phyloP scores from a whole-genome alignment of 2,329 filamentous ascomycete genomes.

The Talaromyces islandicus region DNA sequence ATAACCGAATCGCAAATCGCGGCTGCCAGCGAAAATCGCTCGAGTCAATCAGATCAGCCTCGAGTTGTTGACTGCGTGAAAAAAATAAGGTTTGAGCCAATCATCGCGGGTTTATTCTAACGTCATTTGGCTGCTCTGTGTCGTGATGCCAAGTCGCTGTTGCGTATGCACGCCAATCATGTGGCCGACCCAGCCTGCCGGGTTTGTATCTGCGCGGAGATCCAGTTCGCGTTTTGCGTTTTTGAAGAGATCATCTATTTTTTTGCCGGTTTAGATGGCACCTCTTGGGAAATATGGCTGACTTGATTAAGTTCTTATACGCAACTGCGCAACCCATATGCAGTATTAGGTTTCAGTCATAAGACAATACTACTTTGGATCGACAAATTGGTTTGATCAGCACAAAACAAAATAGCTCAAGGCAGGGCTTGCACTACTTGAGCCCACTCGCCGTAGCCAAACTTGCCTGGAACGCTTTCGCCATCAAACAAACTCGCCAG shows the following conservation, averaged over 20 bases:
- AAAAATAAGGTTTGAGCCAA: not conserved
- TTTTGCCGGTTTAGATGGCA: not conserved
- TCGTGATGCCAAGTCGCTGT: not conserved
- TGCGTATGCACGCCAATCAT: not conserved
- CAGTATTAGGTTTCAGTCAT: not conserved
- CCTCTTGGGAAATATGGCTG: not conserved
- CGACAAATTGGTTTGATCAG: no score
- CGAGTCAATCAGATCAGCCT: not conserved
- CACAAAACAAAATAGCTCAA: not conserved
- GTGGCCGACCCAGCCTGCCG: not conserved
- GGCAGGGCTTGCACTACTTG: constrained; percentile 33
- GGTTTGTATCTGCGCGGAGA: not conserved
- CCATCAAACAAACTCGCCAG: constrained; percentile 46
- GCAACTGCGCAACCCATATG: not conserved
- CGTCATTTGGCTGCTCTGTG: not conserved
- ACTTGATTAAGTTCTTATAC: not conserved
- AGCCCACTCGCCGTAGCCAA: constrained; percentile 39
- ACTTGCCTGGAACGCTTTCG: constrained; percentile 39
- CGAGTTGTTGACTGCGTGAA: no score
- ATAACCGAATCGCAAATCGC: not conserved
- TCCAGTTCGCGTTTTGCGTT: not conserved
- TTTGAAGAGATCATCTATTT: not conserved
- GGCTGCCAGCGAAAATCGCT: not conserved
- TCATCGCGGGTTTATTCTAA: not conserved
- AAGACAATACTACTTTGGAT: no score